Evolutionary conservation across 768 basidiomycete species (phyloP).

Genomic region (Fomitopsis pulvina): DNA sequence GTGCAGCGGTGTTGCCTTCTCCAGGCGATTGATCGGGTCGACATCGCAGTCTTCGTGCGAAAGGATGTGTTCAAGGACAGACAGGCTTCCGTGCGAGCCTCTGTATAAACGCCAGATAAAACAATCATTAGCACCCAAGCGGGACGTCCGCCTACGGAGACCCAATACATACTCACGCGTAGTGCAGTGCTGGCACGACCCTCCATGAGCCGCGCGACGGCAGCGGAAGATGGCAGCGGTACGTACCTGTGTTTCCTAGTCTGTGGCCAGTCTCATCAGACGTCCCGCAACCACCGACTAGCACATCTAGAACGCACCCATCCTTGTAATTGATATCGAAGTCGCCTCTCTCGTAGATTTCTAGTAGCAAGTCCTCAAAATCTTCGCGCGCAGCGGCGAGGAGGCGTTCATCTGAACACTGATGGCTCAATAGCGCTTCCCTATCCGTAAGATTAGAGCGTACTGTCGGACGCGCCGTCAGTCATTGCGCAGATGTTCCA

Average conservation of each 20-base stretch:
- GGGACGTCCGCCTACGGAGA: neutral
- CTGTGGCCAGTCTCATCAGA: conserved; percentile 14
- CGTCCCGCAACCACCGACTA: neutral
- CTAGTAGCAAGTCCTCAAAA: conserved; percentile 60
- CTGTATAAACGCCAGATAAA: conserved; percentile 23
- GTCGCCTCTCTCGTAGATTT: conserved; percentile 46
- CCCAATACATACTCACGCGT: conserved; percentile 47
- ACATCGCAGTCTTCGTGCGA: conserved; percentile 75
- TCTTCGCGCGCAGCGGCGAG: conserved; percentile 69
- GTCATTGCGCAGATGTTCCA: neutral
- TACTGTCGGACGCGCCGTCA: conserved; percentile 19
- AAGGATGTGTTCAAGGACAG: conserved; percentile 67
- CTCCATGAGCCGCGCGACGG: neutral
- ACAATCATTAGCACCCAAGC: neutral
- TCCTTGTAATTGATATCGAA: conserved; percentile 76
- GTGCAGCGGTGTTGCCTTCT: conserved; percentile 73
- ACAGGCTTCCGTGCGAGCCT: conserved; percentile 47
- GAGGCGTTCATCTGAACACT: conserved; percentile 55
- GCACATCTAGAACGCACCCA: conserved; percentile 45
- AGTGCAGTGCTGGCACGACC: conserved; percentile 53
- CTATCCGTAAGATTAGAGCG: no score
- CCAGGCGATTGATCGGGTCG: conserved; percentile 65
- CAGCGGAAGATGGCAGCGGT: neutral
- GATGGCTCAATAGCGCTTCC: no score
- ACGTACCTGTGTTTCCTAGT: conserved; percentile 75